Evolutionary conservation across 2,329 filamentous ascomycete genomes (phyloP), one percentile per base, ranked within the genome.

Genomic region (Fusarium sambucinum): DNA sequence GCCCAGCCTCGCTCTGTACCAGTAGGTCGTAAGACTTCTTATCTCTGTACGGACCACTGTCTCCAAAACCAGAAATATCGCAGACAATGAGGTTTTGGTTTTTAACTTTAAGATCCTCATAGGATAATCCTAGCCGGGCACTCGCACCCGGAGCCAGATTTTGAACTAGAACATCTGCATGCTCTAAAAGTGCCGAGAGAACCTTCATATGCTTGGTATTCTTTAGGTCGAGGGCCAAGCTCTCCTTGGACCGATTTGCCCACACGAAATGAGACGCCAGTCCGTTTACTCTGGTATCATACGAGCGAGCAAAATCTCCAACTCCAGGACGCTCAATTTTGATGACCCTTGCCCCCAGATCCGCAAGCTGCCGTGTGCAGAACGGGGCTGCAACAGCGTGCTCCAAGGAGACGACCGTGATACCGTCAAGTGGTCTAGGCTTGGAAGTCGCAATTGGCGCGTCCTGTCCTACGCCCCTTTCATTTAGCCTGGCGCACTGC

Each of bases 21-120:
- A 87, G 80, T 37, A 87, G 76, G 64, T 86, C 85, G 47, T 87
- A 87, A 0, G 85, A 85, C 66, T 87, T 87, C 76, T 85, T 86
- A 44, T 85, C 78, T 7, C 81, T 77, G 59, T 86, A 86, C 0
- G 85, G 85, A 0, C 84, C 85, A 23, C 82, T 78, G 11, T 80
- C 77, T 0, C 85, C 84, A 58, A 86, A 86, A 0, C 85, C 85
- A 0, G 83, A 86, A 44, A 87, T 85, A 50, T 86, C 82, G 56
- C 84, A 86, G 2, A 86, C 82, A n/a, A 87, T 84, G 11, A 87
- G 70, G 3, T 75, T 69, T 0, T 83, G 80, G 37, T 86, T 78
- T 11, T 79, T 72, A 2, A 74, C 70, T 53, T 80, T 78, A 5
- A 86, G 69, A 0, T 76, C 75, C 5, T 82, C 79, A 52, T 83